Evolutionary conservation across 2,329 filamentous ascomycete species (phyloP), one percentile per base, ranked within the genome.

Genomic region (Phaeophleospora eucalypticola): DNA sequence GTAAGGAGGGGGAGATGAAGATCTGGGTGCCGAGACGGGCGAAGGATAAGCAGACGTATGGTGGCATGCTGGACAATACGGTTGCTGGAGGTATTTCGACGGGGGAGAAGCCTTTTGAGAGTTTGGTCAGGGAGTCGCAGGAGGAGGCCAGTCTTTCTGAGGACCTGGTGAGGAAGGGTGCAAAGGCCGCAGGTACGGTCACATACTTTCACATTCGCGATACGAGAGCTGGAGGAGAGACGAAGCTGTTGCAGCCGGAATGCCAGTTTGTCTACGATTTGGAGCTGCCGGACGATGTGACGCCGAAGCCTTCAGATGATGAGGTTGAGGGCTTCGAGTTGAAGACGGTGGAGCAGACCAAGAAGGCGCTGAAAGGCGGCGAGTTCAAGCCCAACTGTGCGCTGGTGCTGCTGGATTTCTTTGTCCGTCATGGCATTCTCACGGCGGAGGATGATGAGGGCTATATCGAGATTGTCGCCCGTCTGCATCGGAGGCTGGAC

Each of bases 301-400:
- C 80, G 29, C 89, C 86, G 10, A 79, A 77, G 63, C 90, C 91
- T 15, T 84, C 86, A 48, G 93, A 98, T 66, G 83, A 85, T 43
- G 93, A 98, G 71, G 93, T 95, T 3, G 87, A 89, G 61, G 80
- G 82, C 51, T 97, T 97, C 65, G 79, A 81, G 63, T 74, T 96
- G 48, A 83, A 82, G 78, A 82, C 78, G 1, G 76, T 96, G 34
- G 80, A 86, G n/a, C 79, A 95, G 68, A 80, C 94, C 36, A 79
- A 83, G 66, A 73, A 76, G 47, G 82, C 84, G 36, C 71, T 98
- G 62, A 77, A 76, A 14, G 72, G 74, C 43, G 88, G 87, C 12
- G 79, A 84, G 58, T 98, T 91, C 74, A 98, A 98, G 74, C 86
- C 90, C 2, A 97, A 97, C 66, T 96, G 90, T 68, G 85, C 87